Evolutionary conservation across 2,329 filamentous ascomycete genomes (phyloP), one percentile per base, ranked within the genome.

Genomic region (Ceratocystis lukuohia): DNA sequence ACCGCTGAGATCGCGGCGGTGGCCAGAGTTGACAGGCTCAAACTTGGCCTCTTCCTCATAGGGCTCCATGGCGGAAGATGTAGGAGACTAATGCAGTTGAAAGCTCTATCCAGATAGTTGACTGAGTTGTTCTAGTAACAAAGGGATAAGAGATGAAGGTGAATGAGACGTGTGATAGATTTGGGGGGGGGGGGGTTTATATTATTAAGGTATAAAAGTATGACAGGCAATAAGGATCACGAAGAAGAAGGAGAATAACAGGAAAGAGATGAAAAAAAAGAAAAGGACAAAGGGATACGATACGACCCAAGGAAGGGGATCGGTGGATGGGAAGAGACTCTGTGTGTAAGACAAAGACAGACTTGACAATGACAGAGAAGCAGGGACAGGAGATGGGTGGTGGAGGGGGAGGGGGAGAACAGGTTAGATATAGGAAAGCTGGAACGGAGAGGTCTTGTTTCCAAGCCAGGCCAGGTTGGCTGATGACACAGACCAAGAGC

Each of bases 41-140:
- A 46, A 28, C 41, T 62, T 62, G 56, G 56, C 41, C 45, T 62
- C 61, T 62, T 62, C 41, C 45, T 62, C 61, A 28, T 46, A 41
- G 12, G 61, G 44, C 45, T 62, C 61, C 61, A 62, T 62, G 44
- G 15, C 10, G 22, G 61, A 48, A 33, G 48, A 50, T 5, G 8
- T 10, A 50, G 48, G 12, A 7, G 48, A 50, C 48, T 10, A 3
- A 25, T 10, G 17, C n/a, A 20, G n/a, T 10, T 25, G 48, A 12
- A 22, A 12, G 7, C 7, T 41, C 37, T 41, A 41, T 41, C 10
- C 37, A 41, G 37, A 15, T 4, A 41, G 37, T 41, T 41, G 10
- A 5, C 0, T 33, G 30, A 33, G 30, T 33, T 33, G 30, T 7
- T 33, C 6, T 41, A 41, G 37, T 41, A 15, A 15, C 37, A 15